Conservation (phyloP, 495 filamentous ascomycete species). For the Penicillium bovifimosum region DNA sequence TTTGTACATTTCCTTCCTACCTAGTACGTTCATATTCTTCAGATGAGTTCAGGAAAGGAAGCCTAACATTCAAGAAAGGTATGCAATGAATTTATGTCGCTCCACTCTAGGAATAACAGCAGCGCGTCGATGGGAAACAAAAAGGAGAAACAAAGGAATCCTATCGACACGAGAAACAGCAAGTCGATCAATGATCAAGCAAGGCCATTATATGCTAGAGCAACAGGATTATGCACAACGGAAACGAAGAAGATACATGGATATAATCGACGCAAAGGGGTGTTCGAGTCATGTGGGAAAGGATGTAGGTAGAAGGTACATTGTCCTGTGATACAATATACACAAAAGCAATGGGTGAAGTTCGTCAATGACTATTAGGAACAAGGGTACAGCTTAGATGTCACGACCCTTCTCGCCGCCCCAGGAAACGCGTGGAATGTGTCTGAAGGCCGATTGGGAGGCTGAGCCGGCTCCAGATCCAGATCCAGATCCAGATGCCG, state of each 20-base stretch:
- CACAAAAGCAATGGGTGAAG: background rate
- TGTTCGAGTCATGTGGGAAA: background rate
- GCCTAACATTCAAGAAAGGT: constrained; percentile 1
- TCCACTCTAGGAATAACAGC: constrained; percentile 10
- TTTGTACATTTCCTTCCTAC: background rate
- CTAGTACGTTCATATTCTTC: background rate
- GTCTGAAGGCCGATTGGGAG: constrained; percentile 8
- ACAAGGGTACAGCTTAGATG: background rate
- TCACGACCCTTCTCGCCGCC: constrained; percentile 29
- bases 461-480: constrained; percentile 9
- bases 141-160: background rate
- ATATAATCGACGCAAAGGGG: background rate
- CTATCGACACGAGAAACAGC: constrained; percentile 3
- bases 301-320: background rate
- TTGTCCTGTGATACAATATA: background rate
- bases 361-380: background rate
- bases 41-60: background rate
- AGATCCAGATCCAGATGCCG: constrained; percentile 9
- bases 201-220: constrained; percentile 7
- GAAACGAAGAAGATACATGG: constrained; percentile 1
- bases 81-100: constrained; percentile 16
- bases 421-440: constrained; percentile 25
- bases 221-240: constrained; percentile 3
- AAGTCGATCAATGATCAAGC: constrained; percentile 2
- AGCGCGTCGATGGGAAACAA: too few relatives aligned